A percentile compares a stretch with the other conserved stretches of the same genome.
Evolutionary conservation across 495 filamentous ascomycete species (phyloP).

Genomic region (Chaetomium tenue): DNA sequence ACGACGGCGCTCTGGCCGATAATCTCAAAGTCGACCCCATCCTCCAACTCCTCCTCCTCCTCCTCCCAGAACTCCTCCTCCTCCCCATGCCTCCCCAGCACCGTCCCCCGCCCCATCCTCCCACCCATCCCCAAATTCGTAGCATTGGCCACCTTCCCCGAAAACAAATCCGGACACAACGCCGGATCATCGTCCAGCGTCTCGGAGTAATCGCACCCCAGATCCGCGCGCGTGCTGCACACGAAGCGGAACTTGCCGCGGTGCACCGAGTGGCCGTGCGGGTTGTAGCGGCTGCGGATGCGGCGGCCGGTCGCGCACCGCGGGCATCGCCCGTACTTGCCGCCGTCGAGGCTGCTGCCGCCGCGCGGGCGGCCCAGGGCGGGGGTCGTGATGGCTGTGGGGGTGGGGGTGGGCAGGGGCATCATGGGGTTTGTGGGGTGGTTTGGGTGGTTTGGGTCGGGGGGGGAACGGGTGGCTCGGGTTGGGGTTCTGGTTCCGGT

Average conservation of each 20-base stretch:
- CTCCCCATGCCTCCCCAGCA: neutral
- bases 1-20: neutral
- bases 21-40: neutral
- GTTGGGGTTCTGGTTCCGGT: no score
- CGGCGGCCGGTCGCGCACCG: conserved; percentile 21
- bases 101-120: neutral
- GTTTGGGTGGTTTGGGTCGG: no score
- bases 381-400: neutral
- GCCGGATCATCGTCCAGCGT: conserved; percentile 12
- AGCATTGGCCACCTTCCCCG: neutral
- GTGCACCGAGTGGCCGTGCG: neutral
- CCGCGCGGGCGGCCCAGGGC: neutral
- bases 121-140: neutral
- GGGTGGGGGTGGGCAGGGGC: no score
- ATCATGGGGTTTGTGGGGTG: no score
- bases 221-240: conserved; percentile 18
- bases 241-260: conserved; percentile 18
- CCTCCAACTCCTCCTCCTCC: neutral
- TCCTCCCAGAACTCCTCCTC: neutral
- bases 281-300: conserved; percentile 18
- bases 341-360: neutral
- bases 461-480: no score
- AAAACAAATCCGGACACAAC: neutral
- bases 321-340: conserved; percentile 29
- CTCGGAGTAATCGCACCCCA: conserved; percentile 14